Conservation (phyloP, 257 asterid genomes). For the Thymus quinquecostatus region DNA sequence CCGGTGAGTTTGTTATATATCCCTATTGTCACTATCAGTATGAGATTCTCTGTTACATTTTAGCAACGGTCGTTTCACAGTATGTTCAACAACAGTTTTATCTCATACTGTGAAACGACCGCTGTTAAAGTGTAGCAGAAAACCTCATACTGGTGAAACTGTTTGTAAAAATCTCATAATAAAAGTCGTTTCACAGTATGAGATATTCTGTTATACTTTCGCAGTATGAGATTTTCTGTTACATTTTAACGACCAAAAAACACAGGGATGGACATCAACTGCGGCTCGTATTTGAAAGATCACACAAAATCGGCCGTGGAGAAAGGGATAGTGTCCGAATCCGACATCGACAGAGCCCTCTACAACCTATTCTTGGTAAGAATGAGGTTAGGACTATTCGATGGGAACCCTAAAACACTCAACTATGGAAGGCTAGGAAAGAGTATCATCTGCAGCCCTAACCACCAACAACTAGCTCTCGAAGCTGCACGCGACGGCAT, state of each 20-base stretch:
- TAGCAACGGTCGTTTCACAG: not conserved
- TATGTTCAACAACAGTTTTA: too few relatives aligned
- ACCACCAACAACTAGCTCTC: conserved; percentile 54
- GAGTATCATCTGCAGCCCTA: conserved; percentile 47
- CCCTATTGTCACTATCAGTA: not conserved
- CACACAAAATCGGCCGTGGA: conserved; percentile 56
- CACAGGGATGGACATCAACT: conserved; percentile 71
- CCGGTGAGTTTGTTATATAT: conserved; percentile 44
- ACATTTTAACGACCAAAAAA: not conserved
- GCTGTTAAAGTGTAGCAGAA: too few relatives aligned
- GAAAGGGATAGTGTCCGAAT: conserved; percentile 49
- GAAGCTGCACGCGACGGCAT: conserved; percentile 64
- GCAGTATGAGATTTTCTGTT: not conserved
- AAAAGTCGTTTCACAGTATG: too few relatives aligned
- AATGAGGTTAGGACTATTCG: conserved; percentile 70
- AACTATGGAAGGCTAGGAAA: conserved; percentile 43
- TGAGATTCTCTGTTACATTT: not conserved
- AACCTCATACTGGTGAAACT: too few relatives aligned
- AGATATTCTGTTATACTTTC: not conserved
- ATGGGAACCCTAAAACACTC: conserved; percentile 47
- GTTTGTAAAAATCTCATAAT: too few relatives aligned
- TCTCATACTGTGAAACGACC: too few relatives aligned
- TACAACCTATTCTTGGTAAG: conserved; percentile 58
- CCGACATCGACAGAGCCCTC: conserved; percentile 67
- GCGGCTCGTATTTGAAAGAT: conserved; percentile 51